These are phyloP conservation scores for Globisporangium paddicum DNA, from an alignment of 352 stramenopile species.

Conservation along the genomic window DNA sequence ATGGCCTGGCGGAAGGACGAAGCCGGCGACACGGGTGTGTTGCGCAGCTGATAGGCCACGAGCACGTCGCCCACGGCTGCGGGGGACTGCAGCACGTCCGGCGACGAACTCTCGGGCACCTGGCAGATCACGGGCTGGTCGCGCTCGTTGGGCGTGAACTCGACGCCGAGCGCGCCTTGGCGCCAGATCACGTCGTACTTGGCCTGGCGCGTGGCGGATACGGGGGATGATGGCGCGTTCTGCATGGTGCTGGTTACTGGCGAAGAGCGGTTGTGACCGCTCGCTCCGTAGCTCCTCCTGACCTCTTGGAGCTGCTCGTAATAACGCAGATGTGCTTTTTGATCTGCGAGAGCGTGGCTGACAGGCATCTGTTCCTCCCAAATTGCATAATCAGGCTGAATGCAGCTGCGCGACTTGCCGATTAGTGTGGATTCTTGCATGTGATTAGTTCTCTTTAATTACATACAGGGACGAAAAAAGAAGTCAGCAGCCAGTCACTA, in stretches of 20 bases:
- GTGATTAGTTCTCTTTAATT: not conserved
- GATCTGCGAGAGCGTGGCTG: too few species aligned
- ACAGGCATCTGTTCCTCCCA: not conserved
- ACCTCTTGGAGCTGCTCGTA: too few species aligned
- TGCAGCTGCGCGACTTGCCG: too few species aligned
- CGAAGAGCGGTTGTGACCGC: too few species aligned
- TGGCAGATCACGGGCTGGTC: conserved; percentile 70
- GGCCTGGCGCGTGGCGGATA: not conserved
- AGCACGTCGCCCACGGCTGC: conserved; percentile 63
- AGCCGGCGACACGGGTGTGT: conserved; percentile 25
- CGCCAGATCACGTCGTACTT: conserved; percentile 64
- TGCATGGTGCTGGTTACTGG: conserved; percentile 4
- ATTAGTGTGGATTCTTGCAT: not conserved
- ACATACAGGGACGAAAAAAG: not conserved
- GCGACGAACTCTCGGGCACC: conserved; percentile 39
- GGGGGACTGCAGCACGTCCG: conserved; percentile 42
- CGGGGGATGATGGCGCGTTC: not conserved
- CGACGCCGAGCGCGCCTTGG: conserved; percentile 44
- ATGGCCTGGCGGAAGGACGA: conserved; percentile 46
- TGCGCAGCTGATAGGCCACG: conserved; percentile 44
- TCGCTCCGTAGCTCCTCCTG: too few species aligned
- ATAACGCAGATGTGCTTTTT: too few species aligned
- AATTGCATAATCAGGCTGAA: not conserved
- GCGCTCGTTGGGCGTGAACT: conserved; percentile 70
- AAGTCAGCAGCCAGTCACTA: too few species aligned